Percentiles rank a stretch among this genome's conserved stretches.
These are phyloP conservation scores for Microsporum audouinii DNA, from an alignment of 2,329 filamentous ascomycete species.

Conservation along the genomic window DNA sequence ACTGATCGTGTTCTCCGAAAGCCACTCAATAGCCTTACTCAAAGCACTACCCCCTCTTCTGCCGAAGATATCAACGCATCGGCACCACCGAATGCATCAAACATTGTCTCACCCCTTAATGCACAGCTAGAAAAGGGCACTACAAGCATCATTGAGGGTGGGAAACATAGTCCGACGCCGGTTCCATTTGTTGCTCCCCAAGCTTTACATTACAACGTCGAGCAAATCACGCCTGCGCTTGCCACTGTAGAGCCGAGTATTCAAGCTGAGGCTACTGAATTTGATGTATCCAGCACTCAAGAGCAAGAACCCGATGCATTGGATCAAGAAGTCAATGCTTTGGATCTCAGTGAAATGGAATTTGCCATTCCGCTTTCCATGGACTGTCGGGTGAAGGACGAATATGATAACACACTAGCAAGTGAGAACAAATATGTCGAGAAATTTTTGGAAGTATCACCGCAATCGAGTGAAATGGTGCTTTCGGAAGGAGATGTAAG, in stretches of 20 bases:
- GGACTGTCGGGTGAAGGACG: constrained; percentile 34
- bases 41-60: constrained; percentile 34
- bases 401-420: constrained; percentile 28
- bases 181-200: constrained; percentile 21
- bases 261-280: not conserved
- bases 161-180: constrained; percentile 17
- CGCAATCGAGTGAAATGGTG: not conserved
- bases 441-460: constrained; percentile 19
- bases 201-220: constrained; percentile 18
- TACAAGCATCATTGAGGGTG: constrained; percentile 15
- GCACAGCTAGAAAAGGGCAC: constrained; percentile 25
- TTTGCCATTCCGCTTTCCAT: constrained; percentile 34
- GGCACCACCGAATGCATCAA: constrained; percentile 19
- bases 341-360: constrained; percentile 30
- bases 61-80: constrained; percentile 30
- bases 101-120: constrained; percentile 26
- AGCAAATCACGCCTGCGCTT: constrained; percentile 8
- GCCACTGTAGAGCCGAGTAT: constrained; percentile 1
- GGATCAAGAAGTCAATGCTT: constrained; percentile 20
- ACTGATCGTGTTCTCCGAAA: constrained; percentile 19
- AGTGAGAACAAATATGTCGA: constrained; percentile 22
- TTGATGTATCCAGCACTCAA: constrained; percentile 4
- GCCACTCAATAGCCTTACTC: constrained; percentile 16
- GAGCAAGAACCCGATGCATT: constrained; percentile 5
- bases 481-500: constrained; percentile 20